Evolutionary conservation across 495 filamentous ascomycete genomes (phyloP).

Genomic region (Jackrogersella minutella): DNA sequence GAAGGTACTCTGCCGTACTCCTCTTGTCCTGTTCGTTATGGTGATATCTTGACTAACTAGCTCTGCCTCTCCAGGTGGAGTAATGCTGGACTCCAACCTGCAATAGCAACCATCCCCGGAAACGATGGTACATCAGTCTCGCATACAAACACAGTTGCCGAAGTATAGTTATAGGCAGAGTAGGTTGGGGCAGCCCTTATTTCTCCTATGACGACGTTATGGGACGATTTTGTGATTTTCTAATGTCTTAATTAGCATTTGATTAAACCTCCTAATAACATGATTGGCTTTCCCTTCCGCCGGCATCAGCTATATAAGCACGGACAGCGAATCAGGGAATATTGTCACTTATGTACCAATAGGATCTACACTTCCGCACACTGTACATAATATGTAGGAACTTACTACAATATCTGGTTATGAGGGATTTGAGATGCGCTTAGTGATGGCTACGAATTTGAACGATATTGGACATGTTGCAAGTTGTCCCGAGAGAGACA

Average conservation of each 20-base stretch:
- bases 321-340: conserved; percentile 23
- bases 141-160: conserved; percentile 29
- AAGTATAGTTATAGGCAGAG: conserved; percentile 19
- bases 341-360: neutral
- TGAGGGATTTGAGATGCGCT: conserved; percentile 22
- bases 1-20: conserved; percentile 12
- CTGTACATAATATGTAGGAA: conserved; percentile 12
- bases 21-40: neutral
- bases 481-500: neutral
- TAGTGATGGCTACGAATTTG: conserved; percentile 3
- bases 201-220: conserved; percentile 42
- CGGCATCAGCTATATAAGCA: conserved; percentile 35
- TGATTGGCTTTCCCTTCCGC: conserved; percentile 35
- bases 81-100: conserved; percentile 13
- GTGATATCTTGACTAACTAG: neutral
- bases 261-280: neutral
- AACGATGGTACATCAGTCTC: conserved; percentile 26
- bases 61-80: conserved; percentile 20
- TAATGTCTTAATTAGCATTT: conserved; percentile 32
- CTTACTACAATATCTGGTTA: conserved; percentile 22
- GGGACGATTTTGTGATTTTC: conserved; percentile 33
- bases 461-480: neutral
- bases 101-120: conserved; percentile 15
- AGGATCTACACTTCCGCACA: conserved; percentile 30
- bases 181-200: conserved; percentile 29